Evolutionary conservation across 192 early-diverging fungal genomes (phyloP), one percentile per base, ranked within the genome.

Genomic region (Backusella sp.): DNA sequence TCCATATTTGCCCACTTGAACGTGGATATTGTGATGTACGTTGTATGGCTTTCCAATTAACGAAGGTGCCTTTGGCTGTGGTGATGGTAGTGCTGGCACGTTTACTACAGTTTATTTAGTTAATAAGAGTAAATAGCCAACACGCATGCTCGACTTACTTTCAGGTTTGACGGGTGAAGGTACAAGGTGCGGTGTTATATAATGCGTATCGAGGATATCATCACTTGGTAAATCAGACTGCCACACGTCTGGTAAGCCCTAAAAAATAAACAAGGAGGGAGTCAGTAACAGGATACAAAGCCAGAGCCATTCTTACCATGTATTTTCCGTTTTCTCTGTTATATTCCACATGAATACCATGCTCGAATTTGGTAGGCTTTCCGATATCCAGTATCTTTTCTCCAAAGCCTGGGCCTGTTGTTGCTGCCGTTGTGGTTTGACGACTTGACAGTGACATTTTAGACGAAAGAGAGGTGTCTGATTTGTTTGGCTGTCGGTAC

Each of bases 231-330:
- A 70, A 35, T 76, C 82, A 39, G 84, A 81, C 56, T 85, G 84
- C 87, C 87, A 88, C 9, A 88, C 87, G 65, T 88, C 87, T n/a
- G 87, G 87, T 46, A 88, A 80, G 14, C 87, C 83, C 82, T 83
- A 32, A 32, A 32, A 32, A 32, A 32, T 32, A 68, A 3, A 3
- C 37, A 39, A 39, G 37, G 26, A 23, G 68, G 68, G 28, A 28
- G 28, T 21, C 44, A 49, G 23, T 46, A 44, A 71, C 23, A 28
- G 30, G 37, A 12, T 52, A 39, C 12, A 39, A 11, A 39, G 11
- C 37, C 37, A 39, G 9, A 39, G 9, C 37, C 3, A 41, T 71
- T 7, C 65, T 75, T 66, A 80, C 86, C 87, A 88, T 84, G 35
- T 84, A 88, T 76, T 86, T 88, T 37, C 85, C 84, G 49, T 79